phyloP scores from a whole-genome alignment of 805 yeast genomes.

The Phaffomyces thermotolerans region DNA sequence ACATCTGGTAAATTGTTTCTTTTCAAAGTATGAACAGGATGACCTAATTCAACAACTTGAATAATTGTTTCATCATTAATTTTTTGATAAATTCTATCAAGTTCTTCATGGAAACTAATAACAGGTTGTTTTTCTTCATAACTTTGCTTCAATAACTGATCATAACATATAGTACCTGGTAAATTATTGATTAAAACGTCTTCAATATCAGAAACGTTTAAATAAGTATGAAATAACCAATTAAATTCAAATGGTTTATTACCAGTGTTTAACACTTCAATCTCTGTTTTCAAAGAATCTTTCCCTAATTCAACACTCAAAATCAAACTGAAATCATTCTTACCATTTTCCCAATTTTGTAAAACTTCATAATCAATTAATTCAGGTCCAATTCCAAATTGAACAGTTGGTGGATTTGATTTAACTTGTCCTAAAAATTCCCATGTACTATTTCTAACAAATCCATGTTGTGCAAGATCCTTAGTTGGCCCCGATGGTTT shows the following conservation, averaged over 20 bases:
- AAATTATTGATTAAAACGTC: constrained; percentile 73
- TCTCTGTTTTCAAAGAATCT: constrained; percentile 54
- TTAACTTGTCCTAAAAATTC: constrained; percentile 85
- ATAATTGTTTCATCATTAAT: constrained; percentile 47
- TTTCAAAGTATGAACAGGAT: constrained; percentile 59
- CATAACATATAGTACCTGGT: constrained; percentile 63
- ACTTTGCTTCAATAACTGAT: constrained; percentile 60
- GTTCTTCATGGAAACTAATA: constrained; percentile 64
- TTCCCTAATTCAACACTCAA: constrained; percentile 56
- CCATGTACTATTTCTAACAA: constrained; percentile 88
- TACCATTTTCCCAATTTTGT: constrained; percentile 36
- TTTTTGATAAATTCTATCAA: constrained; percentile 75
- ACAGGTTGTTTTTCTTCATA: constrained; percentile 73
- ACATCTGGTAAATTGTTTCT: constrained; percentile 56
- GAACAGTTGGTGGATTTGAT: constrained; percentile 67
- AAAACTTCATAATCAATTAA: constrained; percentile 64
- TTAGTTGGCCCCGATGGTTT: constrained; percentile 47
- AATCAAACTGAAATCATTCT: constrained; percentile 67
- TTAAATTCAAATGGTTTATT: constrained; percentile 67
- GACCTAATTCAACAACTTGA: constrained; percentile 65
- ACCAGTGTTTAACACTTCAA: constrained; percentile 73
- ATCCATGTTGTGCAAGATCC: constrained; percentile 89
- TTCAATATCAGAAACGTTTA: constrained; percentile 67
- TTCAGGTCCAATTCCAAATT: constrained; percentile 88
- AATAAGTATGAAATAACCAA: constrained; percentile 92